Evolutionary conservation across 2,329 filamentous ascomycete species (phyloP).

Genomic region (Colletotrichum somersetense): DNA sequence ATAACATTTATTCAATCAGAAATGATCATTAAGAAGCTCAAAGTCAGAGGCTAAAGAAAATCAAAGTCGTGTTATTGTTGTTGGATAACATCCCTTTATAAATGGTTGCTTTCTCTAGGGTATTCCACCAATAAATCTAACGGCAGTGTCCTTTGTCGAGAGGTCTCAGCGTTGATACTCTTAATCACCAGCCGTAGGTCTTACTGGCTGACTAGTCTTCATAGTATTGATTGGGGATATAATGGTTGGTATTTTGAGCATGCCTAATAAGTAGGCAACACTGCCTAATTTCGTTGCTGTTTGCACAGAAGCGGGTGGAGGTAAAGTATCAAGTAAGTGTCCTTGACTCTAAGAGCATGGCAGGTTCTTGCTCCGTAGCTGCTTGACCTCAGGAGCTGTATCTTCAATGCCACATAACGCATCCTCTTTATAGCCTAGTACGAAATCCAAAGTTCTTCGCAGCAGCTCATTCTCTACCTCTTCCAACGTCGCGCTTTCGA

Average conservation of each 20-base stretch:
- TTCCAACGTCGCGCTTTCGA: neutral
- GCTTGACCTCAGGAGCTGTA: constrained; percentile 4
- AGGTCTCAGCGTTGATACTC: neutral
- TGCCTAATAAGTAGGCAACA: too few species aligned
- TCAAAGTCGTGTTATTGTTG: neutral
- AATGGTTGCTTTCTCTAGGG: neutral
- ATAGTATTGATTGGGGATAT: too few species aligned
- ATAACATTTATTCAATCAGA: neutral
- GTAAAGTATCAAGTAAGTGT: neutral
- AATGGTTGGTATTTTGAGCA: too few species aligned
- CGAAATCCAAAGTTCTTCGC: neutral
- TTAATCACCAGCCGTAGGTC: neutral
- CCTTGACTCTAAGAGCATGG: neutral
- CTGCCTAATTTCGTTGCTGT: neutral
- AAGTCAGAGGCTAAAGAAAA: neutral
- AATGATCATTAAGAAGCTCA: too few species aligned
- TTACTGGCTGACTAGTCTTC: neutral
- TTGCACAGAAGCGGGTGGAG: neutral
- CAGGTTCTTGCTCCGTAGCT: neutral
- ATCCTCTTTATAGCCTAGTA: neutral
- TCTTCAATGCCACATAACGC: constrained; percentile 9
- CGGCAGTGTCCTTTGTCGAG: neutral
- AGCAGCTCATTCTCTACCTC: constrained; percentile 10
- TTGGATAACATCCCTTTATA: neutral
- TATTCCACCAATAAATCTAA: neutral